These are phyloP conservation scores for Chlamydomonas asymmetrica DNA, from an alignment of 139 green algal species.

Conservation along the genomic window DNA sequence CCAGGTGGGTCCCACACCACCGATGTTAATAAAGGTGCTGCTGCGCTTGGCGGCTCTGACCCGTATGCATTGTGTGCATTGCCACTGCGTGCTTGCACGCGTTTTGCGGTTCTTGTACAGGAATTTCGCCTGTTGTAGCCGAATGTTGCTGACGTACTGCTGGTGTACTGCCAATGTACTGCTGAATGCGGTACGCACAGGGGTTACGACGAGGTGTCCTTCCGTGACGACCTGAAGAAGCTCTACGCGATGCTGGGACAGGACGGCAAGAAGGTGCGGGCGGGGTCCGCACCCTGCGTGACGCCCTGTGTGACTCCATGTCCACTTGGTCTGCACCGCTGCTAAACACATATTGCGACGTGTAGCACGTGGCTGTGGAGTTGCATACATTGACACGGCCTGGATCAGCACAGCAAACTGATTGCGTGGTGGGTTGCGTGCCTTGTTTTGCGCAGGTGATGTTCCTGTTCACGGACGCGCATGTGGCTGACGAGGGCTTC, in stretches of 20 bases:
- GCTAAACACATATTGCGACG: neutral
- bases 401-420: no score
- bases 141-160: no score
- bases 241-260: slow-evolving; percentile 74
- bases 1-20: no score
- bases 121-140: no score
- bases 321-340: neutral
- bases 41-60: no score
- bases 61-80: no score
- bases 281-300: neutral
- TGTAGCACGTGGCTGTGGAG: neutral
- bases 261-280: slow-evolving; percentile 67
- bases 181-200: no score
- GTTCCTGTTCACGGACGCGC: slow-evolving; percentile 86
- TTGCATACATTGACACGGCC: neutral
- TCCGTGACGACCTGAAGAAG: slow-evolving; percentile 85
- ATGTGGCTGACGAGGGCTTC: slow-evolving; percentile 86
- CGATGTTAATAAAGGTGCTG: no score
- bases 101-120: no score
- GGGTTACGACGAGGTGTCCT: slow-evolving; percentile 80
- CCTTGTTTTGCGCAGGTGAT: slow-evolving; percentile 49
- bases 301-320: neutral
- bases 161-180: no score
- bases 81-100: no score
- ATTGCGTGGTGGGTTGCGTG: neutral